These are phyloP conservation scores for Macaranga tanarius DNA, from an alignment of 441 rosid genomes.

Conservation along the genomic window DNA sequence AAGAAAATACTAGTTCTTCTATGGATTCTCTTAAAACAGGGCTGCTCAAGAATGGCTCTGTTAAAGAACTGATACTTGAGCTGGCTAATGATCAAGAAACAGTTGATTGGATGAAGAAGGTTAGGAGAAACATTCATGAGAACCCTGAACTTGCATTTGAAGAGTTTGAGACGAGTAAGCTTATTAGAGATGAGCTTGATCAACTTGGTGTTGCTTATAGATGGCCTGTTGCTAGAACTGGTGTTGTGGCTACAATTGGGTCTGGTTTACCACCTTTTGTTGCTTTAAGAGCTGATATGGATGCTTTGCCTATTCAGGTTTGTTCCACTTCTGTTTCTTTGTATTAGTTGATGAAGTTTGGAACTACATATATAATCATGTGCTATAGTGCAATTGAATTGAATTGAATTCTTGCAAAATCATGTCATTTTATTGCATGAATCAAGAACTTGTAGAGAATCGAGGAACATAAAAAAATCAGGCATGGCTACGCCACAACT, in stretches of 20 bases:
- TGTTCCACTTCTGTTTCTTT: not conserved
- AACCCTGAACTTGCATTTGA: conserved; percentile 56
- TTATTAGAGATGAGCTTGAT: conserved; percentile 51
- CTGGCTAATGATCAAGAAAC: conserved; percentile 36
- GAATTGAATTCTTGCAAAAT: no score
- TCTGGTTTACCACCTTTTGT: conserved; percentile 55
- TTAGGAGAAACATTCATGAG: conserved; percentile 56
- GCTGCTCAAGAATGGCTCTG: conserved; percentile 7
- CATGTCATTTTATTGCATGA: no score
- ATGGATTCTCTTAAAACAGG: not conserved
- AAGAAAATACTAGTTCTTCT: not conserved
- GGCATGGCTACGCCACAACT: no score
- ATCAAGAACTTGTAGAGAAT: not conserved
- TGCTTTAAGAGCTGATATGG: conserved; percentile 73
- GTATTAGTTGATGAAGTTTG: not conserved
- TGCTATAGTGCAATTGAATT: no score
- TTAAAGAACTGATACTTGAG: conserved; percentile 27
- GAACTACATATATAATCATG: no score
- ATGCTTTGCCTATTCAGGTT: conserved; percentile 70
- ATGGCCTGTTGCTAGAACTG: conserved; percentile 56
- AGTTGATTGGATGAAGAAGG: conserved; percentile 40
- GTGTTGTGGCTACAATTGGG: conserved; percentile 55
- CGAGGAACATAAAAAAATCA: no score
- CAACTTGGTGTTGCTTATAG: conserved; percentile 45
- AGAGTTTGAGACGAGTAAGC: conserved; percentile 52